Evolutionary conservation across 176 grass and related monocot genomes (phyloP), one percentile per base, ranked within the genome.

Genomic region (Carex parvula): DNA sequence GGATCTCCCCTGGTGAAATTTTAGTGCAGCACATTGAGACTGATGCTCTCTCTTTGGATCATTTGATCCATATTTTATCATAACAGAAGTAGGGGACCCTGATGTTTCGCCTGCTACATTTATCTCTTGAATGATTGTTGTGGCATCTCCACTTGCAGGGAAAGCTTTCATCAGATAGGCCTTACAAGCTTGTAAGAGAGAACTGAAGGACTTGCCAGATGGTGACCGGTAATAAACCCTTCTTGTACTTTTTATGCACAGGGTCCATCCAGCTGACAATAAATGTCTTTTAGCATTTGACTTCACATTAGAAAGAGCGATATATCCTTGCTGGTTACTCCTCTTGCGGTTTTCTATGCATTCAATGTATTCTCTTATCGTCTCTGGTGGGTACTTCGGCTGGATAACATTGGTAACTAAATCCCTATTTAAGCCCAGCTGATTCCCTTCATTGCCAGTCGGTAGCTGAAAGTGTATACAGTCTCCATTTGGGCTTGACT

Each of bases 131-230:
- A 76, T 76, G 20, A 56, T 52, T 7, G 15, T 24, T 21, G 14
- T 24, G 55, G 75, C 48, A 59, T 56, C 52, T 67, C 64, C 26
- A 17, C 50, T 35, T 56, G 2, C 22, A 30, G 14, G 17, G 66
- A 62, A 84, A 61, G 41, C 79, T 52, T 89, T 56, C 70, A 80
- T 65, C 68, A 89, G 60, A 74, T 85, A 91, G 62, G 60, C 87
- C 81, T 87, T 85, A 65, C 94, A 93, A 77, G 94, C 94, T 83
- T 72, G 60, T 56, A 87, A n/a, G 53, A 97, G 85, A 91, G 87
- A 91, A 33, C 18, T 30, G 46, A 90, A 97, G 73, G 64, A 83
- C 18, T 87, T 89, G 68, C 89, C 91, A 62, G 81, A 37, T 66
- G 94, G 91, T 35, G 84, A 48, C 26, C 8, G 6, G 81, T 88